Evolutionary conservation across 225 moss, liverwort and hornwort genomes (phyloP), one percentile per base, ranked within the genome.

Genomic region (Physcomitrellopsis africana): DNA sequence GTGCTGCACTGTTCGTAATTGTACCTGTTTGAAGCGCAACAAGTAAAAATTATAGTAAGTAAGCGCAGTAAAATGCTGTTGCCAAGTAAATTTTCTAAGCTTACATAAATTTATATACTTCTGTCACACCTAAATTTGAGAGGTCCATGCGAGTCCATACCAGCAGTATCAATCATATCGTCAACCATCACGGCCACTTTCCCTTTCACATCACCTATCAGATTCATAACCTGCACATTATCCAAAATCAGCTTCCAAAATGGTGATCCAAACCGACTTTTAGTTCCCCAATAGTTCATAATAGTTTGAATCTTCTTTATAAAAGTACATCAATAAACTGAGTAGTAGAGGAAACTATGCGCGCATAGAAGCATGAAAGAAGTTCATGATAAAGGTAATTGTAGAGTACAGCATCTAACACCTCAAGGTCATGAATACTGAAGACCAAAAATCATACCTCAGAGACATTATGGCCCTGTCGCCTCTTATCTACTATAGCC

Each of bases 151-250:
- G 43, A 83, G 65, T 68, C 42, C 63, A 14, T 78, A 92, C 96
- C 94, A 26, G 96, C 96, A 13, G 96, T 97, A 61, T 97, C 96
- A 60, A 97, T 94, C 96, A 97, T 97, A 80, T 97, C 96, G 70
- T 97, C 96, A 19, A 97, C 92, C 87, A 97, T 90, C 6, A 94
- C 90, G 23, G 92, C 94, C 66, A 94, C 90, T 63, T 97, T 97
- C 55, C 96, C 94, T 61, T 87, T 82, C 8, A 97, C 96, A 69
- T 97, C 96, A 57, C 96, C 94, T 53, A 97, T 97, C 66, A 97
- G 73, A 69, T 97, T 97, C 96, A 97, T 94, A 11, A 96, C 96
- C 93, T 96, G 89, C 48, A 63, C 52, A 82, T 52, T 65, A 67
- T 58, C 52, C 76, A 71, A 63, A 74, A 26, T 51, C 74, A 74